Evolutionary conservation across 1,284 basidiomycete genomes (phyloP).

Genomic region (Chiua sp.): DNA sequence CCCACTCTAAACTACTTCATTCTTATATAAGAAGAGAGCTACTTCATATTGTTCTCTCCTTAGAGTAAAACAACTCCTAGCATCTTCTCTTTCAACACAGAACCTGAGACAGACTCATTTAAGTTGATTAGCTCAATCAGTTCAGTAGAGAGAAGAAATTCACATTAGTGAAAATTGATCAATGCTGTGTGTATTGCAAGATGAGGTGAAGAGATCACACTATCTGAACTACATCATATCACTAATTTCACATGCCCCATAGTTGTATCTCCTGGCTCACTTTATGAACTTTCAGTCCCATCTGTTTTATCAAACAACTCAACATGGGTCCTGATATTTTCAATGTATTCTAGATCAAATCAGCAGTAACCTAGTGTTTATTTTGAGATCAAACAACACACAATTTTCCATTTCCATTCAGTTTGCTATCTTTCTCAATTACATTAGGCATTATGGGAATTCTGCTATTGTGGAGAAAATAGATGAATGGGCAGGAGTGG

Average conservation of each 20-base stretch:
- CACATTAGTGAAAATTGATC: not conserved
- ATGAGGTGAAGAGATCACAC: not conserved
- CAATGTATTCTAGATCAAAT: not conserved
- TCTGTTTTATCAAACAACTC: not conserved
- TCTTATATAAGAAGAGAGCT: no score
- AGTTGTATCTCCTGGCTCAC: not conserved
- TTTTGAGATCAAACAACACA: no score
- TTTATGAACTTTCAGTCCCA: not conserved
- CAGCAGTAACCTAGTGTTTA: no score
- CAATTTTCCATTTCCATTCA: no score
- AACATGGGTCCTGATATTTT: not conserved
- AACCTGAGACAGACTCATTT: no score
- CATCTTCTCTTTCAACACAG: no score
- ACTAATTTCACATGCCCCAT: not conserved
- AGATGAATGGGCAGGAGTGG: not conserved
- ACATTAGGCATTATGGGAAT: not conserved
- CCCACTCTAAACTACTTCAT: no score
- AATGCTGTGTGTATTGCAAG: not conserved
- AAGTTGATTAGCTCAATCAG: no score
- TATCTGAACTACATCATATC: not conserved
- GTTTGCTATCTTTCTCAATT: not conserved
- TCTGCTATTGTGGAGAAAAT: not conserved
- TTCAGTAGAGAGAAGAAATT: not conserved
- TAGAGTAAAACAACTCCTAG: no score
- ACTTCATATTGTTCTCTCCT: no score